Evolutionary conservation across 129 eudicot species (phyloP), one percentile per base, ranked within the genome.

Genomic region (Oenanthe sinensis): DNA sequence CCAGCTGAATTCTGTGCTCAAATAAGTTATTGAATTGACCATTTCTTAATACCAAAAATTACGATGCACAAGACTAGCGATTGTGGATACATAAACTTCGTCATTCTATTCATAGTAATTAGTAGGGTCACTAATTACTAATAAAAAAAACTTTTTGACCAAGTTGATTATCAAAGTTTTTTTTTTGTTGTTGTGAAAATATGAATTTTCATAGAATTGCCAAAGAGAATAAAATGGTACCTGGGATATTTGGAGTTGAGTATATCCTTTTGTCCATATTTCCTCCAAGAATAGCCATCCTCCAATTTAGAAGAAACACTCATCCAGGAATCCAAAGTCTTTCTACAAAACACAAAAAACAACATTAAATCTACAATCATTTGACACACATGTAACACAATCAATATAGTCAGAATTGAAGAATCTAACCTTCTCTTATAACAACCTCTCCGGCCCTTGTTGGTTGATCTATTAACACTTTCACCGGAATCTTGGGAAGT

Each of bases 271-370:
- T 90, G 96, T 8, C 96, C 96, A 76, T 90, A 90, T 78, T 90
- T 90, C 73, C 96, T 88, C 96, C 96, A 90, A 65, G 85, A 86
- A 83, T 36, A 85, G 10, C 81, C 90, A 88, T 90, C 96, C 43
- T 79, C 89, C 63, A 42, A 60, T 42, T 77, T 84, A 4, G 55
- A 77, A 79, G 85, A 71, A 14, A 77, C 69, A 26, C 24, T 47
- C 11, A 42, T 75, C 82, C 74, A 43, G 15, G 91, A 80, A 60
- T 88, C 88, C 2, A 47, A 33, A 0, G 81, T 80, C 85, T 82
- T 86, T 62, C 91, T 90, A 77, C 81, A 82, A 77, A 76, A 14
- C 7, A 20, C n/a, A 71, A 71, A 3, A 10, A 71, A 43, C 76
- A 42, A 69, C 42, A 37, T 14, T 37, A 30, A 69, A 37, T 30